phyloP scores from a whole-genome alignment of 768 basidiomycete species.

The Serendipita sp. region DNA sequence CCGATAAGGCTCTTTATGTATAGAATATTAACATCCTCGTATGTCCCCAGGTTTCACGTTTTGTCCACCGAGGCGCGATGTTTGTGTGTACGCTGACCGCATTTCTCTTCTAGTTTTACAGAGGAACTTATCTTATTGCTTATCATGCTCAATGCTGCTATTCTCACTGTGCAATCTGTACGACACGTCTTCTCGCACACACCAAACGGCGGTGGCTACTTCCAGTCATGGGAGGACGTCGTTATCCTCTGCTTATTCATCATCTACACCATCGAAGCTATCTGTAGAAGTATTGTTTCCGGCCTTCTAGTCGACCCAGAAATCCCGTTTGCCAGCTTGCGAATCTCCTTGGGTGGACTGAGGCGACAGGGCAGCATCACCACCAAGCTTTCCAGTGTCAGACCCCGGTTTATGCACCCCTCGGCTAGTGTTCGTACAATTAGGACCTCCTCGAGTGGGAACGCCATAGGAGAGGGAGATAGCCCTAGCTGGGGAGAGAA shows the following conservation, averaged over 20 bases:
- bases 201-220: conserved; percentile 42
- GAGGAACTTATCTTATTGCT: conserved; percentile 71
- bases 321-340: conserved; percentile 29
- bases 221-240: conserved; percentile 79
- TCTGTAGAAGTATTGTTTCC: conserved; percentile 76
- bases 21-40: conserved; percentile 56
- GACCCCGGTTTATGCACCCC: background rate
- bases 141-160: conserved; percentile 68
- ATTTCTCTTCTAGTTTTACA: conserved; percentile 41
- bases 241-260: conserved; percentile 70
- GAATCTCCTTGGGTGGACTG: background rate
- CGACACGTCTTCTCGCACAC: conserved; percentile 32
- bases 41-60: conserved; percentile 18
- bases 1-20: conserved; percentile 45
- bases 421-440: background rate
- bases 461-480: background rate
- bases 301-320: conserved; percentile 82
- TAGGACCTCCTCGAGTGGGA: background rate
- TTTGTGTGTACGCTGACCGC: background rate
- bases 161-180: conserved; percentile 68
- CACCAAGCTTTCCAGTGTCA: background rate
- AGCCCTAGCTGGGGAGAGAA: background rate
- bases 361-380: background rate
- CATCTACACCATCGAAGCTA: conserved; percentile 63
- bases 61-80: no score